These are phyloP conservation scores for Ilex aquifolium DNA, from an alignment of 257 asterid genomes.

Conservation along the genomic window DNA sequence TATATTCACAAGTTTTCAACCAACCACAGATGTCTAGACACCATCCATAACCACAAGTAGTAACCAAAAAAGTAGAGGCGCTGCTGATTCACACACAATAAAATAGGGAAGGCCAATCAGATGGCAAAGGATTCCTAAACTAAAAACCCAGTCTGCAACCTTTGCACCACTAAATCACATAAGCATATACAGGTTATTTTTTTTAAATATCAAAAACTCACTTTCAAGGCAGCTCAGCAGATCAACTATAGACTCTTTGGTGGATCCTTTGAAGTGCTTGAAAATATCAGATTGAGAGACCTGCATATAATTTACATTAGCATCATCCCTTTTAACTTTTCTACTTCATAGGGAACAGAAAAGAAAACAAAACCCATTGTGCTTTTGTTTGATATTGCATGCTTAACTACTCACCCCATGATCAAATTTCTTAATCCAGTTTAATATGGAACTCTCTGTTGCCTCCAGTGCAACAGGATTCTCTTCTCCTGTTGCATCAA, in stretches of 20 bases:
- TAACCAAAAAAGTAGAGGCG: too few relatives aligned
- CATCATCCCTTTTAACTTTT: neutral
- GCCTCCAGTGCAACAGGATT: constrained; percentile 29
- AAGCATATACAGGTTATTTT: constrained; percentile 47
- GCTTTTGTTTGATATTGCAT: neutral
- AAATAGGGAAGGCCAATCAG: too few relatives aligned
- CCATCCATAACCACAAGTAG: too few relatives aligned
- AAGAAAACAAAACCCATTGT: neutral
- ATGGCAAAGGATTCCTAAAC: too few relatives aligned
- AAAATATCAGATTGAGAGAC: constrained; percentile 43
- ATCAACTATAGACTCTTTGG: constrained; percentile 38
- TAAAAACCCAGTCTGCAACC: too few relatives aligned
- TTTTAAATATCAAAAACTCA: constrained; percentile 63
- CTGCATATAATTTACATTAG: constrained; percentile 32
- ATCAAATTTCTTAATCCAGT: constrained; percentile 49
- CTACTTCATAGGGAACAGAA: too few relatives aligned
- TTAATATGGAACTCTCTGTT: constrained; percentile 47
- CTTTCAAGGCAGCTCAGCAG: constrained; percentile 56
- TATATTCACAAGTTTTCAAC: too few relatives aligned
- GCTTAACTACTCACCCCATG: constrained; percentile 55
- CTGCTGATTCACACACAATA: too few relatives aligned
- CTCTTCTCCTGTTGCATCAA: constrained; percentile 25
- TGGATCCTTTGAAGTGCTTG: constrained; percentile 68
- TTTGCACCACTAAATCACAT: constrained; percentile 22
- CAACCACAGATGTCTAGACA: too few relatives aligned